phyloP scores from a whole-genome alignment of 768 basidiomycete genomes.

The Tephrocybe rancida region DNA sequence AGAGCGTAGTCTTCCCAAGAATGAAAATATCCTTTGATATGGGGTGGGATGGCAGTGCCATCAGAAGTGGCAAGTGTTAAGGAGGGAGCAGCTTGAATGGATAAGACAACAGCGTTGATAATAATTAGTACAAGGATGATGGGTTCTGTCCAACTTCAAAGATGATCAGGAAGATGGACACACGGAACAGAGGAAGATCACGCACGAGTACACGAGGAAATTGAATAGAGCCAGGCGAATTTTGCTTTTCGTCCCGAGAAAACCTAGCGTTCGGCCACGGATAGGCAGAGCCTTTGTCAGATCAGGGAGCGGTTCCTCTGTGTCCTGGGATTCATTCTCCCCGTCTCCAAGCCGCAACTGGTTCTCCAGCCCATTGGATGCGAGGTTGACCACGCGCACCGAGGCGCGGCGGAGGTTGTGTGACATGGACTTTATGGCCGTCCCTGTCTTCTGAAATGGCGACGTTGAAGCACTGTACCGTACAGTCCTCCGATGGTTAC shows the following conservation, averaged over 20 bases:
- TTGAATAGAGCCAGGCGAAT: slow-evolving; percentile 66
- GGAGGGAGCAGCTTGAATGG: slow-evolving; percentile 73
- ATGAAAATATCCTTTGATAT: slow-evolving; percentile 75
- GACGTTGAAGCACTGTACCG: slow-evolving; percentile 59
- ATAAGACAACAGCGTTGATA: slow-evolving; percentile 78
- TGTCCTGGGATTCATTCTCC: slow-evolving; percentile 34
- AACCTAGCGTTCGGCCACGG: slow-evolving; percentile 78
- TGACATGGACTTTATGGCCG: slow-evolving; percentile 59
- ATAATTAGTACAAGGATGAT: slow-evolving; percentile 82
- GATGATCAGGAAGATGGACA: slow-evolving; percentile 1
- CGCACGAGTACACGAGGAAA: slow-evolving; percentile 75
- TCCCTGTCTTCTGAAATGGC: slow-evolving; percentile 62
- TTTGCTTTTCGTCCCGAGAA: slow-evolving; percentile 69
- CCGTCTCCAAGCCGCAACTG: slow-evolving; percentile 58
- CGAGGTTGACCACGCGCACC: slow-evolving; percentile 81
- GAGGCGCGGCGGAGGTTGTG: slow-evolving; percentile 64
- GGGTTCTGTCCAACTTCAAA: slow-evolving; percentile 82
- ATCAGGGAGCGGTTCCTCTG: slow-evolving; percentile 41
- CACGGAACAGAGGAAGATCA: slow-evolving; percentile 20
- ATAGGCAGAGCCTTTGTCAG: slow-evolving; percentile 50
- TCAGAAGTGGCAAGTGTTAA: slow-evolving; percentile 53
- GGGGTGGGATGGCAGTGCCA: slow-evolving; percentile 40
- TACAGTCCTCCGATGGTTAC: slow-evolving; percentile 41
- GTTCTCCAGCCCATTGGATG: slow-evolving; percentile 59
- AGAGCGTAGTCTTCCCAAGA: slow-evolving; percentile 87